phyloP scores from a whole-genome alignment of 495 filamentous ascomycete genomes.

The Thozetella sp. region DNA sequence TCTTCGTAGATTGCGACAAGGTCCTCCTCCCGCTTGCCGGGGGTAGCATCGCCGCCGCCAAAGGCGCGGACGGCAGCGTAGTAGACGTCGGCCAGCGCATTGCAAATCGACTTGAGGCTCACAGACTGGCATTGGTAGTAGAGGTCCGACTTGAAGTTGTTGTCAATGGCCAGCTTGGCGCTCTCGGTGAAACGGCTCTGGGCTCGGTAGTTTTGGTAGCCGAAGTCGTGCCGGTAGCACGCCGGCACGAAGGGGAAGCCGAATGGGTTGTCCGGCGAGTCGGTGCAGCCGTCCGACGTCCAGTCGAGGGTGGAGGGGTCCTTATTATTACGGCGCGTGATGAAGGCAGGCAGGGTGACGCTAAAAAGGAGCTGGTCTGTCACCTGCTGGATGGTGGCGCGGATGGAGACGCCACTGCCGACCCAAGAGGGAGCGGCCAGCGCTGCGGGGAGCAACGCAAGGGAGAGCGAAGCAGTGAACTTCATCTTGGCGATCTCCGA shows the following conservation, averaged over 20 bases:
- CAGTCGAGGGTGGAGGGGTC: constrained; percentile 37
- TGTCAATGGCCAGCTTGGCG: constrained; percentile 35
- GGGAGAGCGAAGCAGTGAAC: background rate
- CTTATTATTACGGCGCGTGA: constrained; percentile 21
- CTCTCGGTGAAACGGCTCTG: constrained; percentile 38
- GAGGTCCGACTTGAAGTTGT: constrained; percentile 43
- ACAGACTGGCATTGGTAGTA: constrained; percentile 27
- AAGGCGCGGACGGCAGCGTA: constrained; percentile 44
- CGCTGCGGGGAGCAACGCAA: background rate
- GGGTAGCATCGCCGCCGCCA: constrained; percentile 22
- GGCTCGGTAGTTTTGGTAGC: constrained; percentile 43
- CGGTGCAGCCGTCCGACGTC: constrained; percentile 41
- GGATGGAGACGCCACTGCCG: background rate
- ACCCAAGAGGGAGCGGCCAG: background rate
- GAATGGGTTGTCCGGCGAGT: constrained; percentile 41
- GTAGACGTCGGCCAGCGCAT: constrained; percentile 41
- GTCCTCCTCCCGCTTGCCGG: constrained; percentile 25
- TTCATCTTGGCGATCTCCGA: no score
- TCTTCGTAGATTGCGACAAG: constrained; percentile 28
- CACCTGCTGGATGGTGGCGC: constrained; percentile 7
- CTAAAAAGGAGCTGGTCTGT: constrained; percentile 38
- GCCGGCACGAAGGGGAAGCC: constrained; percentile 41
- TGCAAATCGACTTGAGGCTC: constrained; percentile 20
- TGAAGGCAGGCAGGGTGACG: constrained; percentile 29
- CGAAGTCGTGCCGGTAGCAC: constrained; percentile 53